Conservation (phyloP, 2,329 filamentous ascomycete species). For the Cladophialophora chaetospira region DNA sequence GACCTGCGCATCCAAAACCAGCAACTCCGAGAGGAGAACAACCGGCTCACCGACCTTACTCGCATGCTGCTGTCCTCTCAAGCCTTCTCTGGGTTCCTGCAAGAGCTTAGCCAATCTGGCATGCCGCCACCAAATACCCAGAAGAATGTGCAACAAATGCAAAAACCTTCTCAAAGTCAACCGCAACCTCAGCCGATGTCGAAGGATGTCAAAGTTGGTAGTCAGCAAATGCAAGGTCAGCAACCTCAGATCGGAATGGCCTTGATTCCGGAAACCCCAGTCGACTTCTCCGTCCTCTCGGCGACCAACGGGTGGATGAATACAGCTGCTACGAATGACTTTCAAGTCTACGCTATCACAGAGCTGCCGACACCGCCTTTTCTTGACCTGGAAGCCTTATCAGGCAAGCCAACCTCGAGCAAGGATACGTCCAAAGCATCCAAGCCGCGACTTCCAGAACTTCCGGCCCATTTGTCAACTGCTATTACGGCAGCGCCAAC, state of each 20-base stretch:
- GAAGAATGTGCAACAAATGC: slow-evolving; percentile 41
- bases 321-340: slow-evolving; percentile 49
- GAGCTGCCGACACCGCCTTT: slow-evolving; percentile 67
- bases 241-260: slow-evolving; percentile 73
- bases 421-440: slow-evolving; percentile 1
- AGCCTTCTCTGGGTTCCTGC: slow-evolving; percentile 79
- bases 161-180: slow-evolving; percentile 40
- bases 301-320: slow-evolving; percentile 60
- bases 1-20: slow-evolving; percentile 80
- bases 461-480: slow-evolving; percentile 29
- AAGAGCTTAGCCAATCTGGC: slow-evolving; percentile 66
- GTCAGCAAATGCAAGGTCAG: slow-evolving; percentile 55
- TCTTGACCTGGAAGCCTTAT: slow-evolving; percentile 64
- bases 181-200: slow-evolving; percentile 48
- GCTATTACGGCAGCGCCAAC: slow-evolving; percentile 48
- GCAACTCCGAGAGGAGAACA: slow-evolving; percentile 81
- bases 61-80: slow-evolving; percentile 78
- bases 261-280: slow-evolving; percentile 75
- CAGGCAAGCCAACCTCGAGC: slow-evolving; percentile 62
- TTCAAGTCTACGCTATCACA: slow-evolving; percentile 65
- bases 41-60: slow-evolving; percentile 74
- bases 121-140: slow-evolving; percentile 44
- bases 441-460: slow-evolving; percentile 25
- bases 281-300: slow-evolving; percentile 76
- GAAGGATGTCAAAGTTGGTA: slow-evolving; percentile 64